Evolutionary conservation across 352 stramenopile species (phyloP).

Genomic region (Globisporangium nunn): DNA sequence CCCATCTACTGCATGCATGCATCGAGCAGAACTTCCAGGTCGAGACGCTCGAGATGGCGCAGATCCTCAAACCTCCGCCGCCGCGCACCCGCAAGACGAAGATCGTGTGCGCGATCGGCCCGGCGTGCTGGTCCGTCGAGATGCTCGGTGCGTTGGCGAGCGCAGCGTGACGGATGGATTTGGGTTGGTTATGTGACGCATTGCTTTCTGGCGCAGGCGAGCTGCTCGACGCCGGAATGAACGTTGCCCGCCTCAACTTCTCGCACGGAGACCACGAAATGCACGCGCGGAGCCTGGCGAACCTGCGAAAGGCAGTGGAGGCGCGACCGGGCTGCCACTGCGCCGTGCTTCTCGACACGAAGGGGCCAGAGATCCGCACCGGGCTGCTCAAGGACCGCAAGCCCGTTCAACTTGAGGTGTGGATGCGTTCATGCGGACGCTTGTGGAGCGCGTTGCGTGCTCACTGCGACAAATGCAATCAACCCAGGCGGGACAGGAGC

Average conservation of each 20-base stretch:
- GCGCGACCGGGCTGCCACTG: slow-evolving; percentile 68
- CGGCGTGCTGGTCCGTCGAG: slow-evolving; percentile 93
- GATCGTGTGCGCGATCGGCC: slow-evolving; percentile 98
- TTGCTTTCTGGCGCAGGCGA: slow-evolving; percentile 23
- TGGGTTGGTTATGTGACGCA: too few species aligned
- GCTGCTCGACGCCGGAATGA: slow-evolving; percentile 90
- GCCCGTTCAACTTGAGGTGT: slow-evolving; percentile 57
- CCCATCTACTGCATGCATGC: not conserved
- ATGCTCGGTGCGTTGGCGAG: slow-evolving; percentile 75
- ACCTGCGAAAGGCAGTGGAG: slow-evolving; percentile 80
- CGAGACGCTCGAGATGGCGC: slow-evolving; percentile 49
- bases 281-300: slow-evolving; percentile 84
- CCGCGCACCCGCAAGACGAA: slow-evolving; percentile 90
- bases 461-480: slow-evolving; percentile 3
- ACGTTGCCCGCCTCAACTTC: slow-evolving; percentile 98
- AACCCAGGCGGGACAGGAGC: slow-evolving; percentile 47
- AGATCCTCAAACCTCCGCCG: slow-evolving; percentile 57
- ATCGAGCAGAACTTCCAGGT: slow-evolving; percentile 52
- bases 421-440: not conserved
- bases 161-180: not conserved
- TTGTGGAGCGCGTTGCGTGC: not conserved
- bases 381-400: slow-evolving; percentile 71
- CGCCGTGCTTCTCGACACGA: slow-evolving; percentile 96
- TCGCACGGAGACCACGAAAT: slow-evolving; percentile 97
- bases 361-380: slow-evolving; percentile 95